These are phyloP conservation scores for Ascosphaera aggregata DNA, from an alignment of 2,329 filamentous ascomycete genomes.

Conservation along the genomic window DNA sequence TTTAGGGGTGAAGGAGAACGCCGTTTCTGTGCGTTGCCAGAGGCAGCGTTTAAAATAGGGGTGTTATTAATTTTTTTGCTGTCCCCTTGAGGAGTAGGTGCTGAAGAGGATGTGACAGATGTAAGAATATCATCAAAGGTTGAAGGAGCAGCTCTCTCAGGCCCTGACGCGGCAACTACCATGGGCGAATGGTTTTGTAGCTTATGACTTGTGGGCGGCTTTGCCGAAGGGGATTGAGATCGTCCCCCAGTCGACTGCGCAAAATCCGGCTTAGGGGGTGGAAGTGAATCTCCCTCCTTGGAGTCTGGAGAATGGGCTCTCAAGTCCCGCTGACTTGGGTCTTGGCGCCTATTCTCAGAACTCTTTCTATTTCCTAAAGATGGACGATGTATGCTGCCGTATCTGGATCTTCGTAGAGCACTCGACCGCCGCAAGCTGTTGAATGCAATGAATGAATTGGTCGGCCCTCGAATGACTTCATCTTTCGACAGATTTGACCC, in stretches of 20 bases:
- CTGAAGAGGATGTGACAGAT: slow-evolving; percentile 3
- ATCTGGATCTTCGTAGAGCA: neutral
- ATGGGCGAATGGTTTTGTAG: neutral
- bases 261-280: neutral
- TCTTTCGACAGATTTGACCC: neutral
- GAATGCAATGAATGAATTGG: neutral
- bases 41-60: slow-evolving; percentile 25
- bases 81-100: slow-evolving; percentile 12
- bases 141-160: neutral
- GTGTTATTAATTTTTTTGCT: slow-evolving; percentile 7
- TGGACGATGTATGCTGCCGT: neutral
- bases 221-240: neutral
- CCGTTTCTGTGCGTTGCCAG: slow-evolving; percentile 29
- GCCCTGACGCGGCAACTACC: neutral
- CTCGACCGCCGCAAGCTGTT: neutral
- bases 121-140: slow-evolving; percentile 1
- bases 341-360: neutral
- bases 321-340: neutral
- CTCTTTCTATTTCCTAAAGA: neutral
- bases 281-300: neutral
- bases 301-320: neutral
- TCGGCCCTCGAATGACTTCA: neutral
- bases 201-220: neutral
- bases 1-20: slow-evolving; percentile 83
- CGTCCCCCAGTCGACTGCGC: neutral